phyloP scores from a whole-genome alignment of 805 yeast species.

The Priceomyces carsonii region DNA sequence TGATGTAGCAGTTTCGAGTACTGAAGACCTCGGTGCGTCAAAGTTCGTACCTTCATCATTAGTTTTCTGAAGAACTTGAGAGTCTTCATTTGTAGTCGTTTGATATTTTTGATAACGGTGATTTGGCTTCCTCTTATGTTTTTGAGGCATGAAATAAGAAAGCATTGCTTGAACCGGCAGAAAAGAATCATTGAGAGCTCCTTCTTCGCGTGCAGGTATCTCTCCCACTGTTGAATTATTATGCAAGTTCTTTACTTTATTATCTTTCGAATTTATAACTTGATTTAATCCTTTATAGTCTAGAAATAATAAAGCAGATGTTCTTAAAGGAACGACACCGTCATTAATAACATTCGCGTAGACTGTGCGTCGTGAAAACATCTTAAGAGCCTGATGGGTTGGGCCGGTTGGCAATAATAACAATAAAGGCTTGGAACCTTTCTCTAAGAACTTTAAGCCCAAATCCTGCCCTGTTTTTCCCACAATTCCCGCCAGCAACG shows the following conservation, averaged over 20 bases:
- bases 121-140: conserved; percentile 22
- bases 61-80: conserved; percentile 7
- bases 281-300: conserved; percentile 70
- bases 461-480: conserved; percentile 93
- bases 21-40: conserved; percentile 64
- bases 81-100: conserved; percentile 10
- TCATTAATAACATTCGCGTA: conserved; percentile 92
- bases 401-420: conserved; percentile 77
- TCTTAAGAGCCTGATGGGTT: conserved; percentile 60
- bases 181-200: conserved; percentile 17
- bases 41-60: conserved; percentile 16
- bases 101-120: conserved; percentile 17
- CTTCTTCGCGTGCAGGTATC: conserved; percentile 16
- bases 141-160: conserved; percentile 44
- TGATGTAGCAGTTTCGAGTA: conserved; percentile 75
- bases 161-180: conserved; percentile 37
- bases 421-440: conserved; percentile 60
- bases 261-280: conserved; percentile 17
- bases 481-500: conserved; percentile 83
- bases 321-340: conserved; percentile 93
- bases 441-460: conserved; percentile 55
- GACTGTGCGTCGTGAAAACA: conserved; percentile 69
- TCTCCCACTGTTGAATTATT: conserved; percentile 13
- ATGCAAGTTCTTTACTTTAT: conserved; percentile 13
- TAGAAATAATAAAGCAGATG: conserved; percentile 79